Evolutionary conservation across 2,329 filamentous ascomycete species (phyloP), one percentile per base, ranked within the genome.

Genomic region (Trichoderma pleuroti): DNA sequence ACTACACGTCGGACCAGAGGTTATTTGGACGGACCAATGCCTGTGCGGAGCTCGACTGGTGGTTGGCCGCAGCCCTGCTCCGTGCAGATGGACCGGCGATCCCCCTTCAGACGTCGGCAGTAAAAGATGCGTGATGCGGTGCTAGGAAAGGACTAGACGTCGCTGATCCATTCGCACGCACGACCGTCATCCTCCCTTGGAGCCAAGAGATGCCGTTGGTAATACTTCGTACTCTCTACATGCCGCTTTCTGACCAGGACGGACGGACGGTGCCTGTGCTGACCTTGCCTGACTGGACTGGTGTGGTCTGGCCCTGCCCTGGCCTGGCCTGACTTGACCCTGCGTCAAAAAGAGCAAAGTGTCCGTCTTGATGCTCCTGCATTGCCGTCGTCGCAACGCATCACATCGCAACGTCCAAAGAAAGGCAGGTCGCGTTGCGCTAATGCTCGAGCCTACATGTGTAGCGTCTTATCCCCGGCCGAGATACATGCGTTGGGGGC

Each of bases 371-470:
- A 32, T 52, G 46, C 46, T 52, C 63, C 34, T 56, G 63, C 63
- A 66, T 66, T 66, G 63, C 63, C 63, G 63, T 56, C 14, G 63
- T 66, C 46, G 63, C 10, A 66, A 66, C 54, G 62, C 62, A 65
- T 52, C 54, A 30, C 46, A 54, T 32, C 16, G 30, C 63, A 49
- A 34, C 49, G 16, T 66, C 46, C 30, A 66, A 66, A 66, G 63
- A 66, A 56, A 26, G 63, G 46, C 63, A 66, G 54, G 39, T 59
- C 12, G 21, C 28, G 16, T 34, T 68, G 54, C 34, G 52, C 52
- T 49, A 59, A 59, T 60, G 65, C 49, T 60, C 36, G 54, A 60
- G 54, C 65, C 65, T 59, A 42, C 56, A 46, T 67, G 24, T n/a
- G n/a, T n/a, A n/a, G 64, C 52, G 36, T 49, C 54, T 60, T 59